Evolutionary conservation across 352 stramenopile species (phyloP), one percentile per base, ranked within the genome.

Genomic region (Phytopythium boreale): DNA sequence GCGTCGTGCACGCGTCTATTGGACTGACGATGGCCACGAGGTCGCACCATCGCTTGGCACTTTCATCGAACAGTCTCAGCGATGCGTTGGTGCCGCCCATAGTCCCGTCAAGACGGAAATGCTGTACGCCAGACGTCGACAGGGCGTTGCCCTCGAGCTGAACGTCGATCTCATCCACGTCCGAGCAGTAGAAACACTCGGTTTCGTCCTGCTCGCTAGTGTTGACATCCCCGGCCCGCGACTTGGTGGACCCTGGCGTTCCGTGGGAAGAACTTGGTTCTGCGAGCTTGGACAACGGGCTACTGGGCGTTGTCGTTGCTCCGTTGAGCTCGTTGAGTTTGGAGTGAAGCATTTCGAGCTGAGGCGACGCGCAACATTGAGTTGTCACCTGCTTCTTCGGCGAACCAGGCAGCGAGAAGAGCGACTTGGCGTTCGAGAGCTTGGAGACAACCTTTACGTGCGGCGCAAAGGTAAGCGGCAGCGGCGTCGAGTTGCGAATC

Each of bases 21-120:
- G 91, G 82, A 29, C 89, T 77, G 47, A 92, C 68, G 9, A 93
- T 76, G 14, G 80, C 84, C 31, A 91, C 83, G 19, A 96, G 59
- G 55, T 96, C 87, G 43, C 89, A 81, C 77, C 87, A 95, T 2
- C 84, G 74, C 57, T 90, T 81, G 24, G 78, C 80, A 7, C 65
- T 66, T 39, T 96, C 84, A 55, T 92, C 85, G 60, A 86, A 93
- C 14, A 96, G 50, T 29, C 87, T 79, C 26, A 92, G 72, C 0
- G 76, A 82, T 36, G 81, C 90, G 39, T 91, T 92, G 9, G 72
- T 77, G 24, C 82, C 82, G 27, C 80, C 76, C 2, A 87, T 71
- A 0, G 71, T 69, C 41, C 63, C 66, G 51, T 92, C 79, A 2
- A 91, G 72, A 31, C 72, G 79, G 50, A 93, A 83, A 12, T 90